phyloP scores from a whole-genome alignment of 139 green algal genomes.

The Chlamydomonas sphaeroides region DNA sequence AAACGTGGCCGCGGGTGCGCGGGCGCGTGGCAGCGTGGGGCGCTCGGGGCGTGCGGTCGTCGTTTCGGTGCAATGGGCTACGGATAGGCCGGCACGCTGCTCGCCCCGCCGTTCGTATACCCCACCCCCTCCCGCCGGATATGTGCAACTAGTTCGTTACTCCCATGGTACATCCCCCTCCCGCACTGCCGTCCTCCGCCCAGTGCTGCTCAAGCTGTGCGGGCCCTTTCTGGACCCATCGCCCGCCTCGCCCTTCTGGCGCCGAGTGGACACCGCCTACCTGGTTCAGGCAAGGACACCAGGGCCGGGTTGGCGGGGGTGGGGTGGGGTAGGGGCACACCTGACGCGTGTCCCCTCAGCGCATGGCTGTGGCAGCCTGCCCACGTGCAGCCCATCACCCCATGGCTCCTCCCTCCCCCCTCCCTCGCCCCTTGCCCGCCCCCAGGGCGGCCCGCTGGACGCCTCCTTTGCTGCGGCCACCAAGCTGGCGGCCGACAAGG shows the following conservation, averaged over 20 bases:
- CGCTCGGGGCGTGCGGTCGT: no score
- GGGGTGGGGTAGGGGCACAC: no score
- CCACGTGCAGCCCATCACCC: no score
- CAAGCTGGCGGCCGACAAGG: constrained; percentile 63
- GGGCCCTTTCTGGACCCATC: constrained; percentile 87
- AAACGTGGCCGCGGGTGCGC: constrained; percentile 73
- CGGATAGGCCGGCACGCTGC: no score
- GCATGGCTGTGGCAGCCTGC: no score
- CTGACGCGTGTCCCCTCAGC: no score
- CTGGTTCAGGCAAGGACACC: no score
- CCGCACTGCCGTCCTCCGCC: not conserved
- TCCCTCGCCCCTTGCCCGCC: not conserved
- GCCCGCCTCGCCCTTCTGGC: constrained; percentile 53
- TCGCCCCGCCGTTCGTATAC: no score
- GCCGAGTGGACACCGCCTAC: constrained; percentile 46
- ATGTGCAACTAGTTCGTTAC: not conserved
- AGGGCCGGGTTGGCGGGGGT: no score
- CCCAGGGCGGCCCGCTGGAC: constrained; percentile 32
- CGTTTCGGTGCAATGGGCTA: no score
- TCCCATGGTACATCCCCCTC: not conserved
- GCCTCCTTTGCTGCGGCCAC: constrained; percentile 62
- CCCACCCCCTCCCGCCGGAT: no score
- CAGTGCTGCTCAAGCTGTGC: constrained; percentile 83
- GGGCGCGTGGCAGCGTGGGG: no score
- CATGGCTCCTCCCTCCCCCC: not conserved